phyloP scores from a whole-genome alignment of 2,329 filamentous ascomycete genomes.

The Myriangium duriaei region DNA sequence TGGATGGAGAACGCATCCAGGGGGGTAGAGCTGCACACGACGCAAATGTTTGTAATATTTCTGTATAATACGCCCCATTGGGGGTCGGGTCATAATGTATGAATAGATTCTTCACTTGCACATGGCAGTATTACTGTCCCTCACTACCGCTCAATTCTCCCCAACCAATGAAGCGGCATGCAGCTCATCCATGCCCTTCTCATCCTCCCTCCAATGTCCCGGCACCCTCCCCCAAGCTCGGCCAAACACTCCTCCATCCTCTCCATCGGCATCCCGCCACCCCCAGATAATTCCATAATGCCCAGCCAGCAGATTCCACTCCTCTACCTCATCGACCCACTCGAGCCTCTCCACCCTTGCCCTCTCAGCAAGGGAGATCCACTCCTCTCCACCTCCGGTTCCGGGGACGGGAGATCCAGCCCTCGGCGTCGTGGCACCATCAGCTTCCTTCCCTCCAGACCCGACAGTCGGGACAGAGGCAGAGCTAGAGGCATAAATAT shows the following conservation, averaged over 20 bases:
- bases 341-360: slow-evolving; percentile 68
- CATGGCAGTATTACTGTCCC: too few relatives aligned
- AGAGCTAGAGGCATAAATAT: slow-evolving; percentile 50
- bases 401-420: background rate
- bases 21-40: too few relatives aligned
- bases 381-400: slow-evolving; percentile 44
- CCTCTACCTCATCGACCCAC: slow-evolving; percentile 88
- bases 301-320: slow-evolving; percentile 73
- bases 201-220: background rate
- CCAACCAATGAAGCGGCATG: too few relatives aligned
- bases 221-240: slow-evolving; percentile 6
- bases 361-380: slow-evolving; percentile 60
- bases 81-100: too few relatives aligned
- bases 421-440: background rate
- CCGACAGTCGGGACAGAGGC: background rate
- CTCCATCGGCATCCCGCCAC: slow-evolving; percentile 46
- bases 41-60: too few relatives aligned
- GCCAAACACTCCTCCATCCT: slow-evolving; percentile 10
- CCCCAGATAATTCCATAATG: slow-evolving; percentile 92
- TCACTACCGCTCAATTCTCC: too few relatives aligned
- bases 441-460: background rate
- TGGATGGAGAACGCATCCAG: too few relatives aligned
- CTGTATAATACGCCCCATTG: too few relatives aligned
- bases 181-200: slow-evolving; percentile 4
- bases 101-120: too few relatives aligned